Conservation (phyloP, 1,284 basidiomycete species). For the Sporisorium iseilematis-ciliati region DNA sequence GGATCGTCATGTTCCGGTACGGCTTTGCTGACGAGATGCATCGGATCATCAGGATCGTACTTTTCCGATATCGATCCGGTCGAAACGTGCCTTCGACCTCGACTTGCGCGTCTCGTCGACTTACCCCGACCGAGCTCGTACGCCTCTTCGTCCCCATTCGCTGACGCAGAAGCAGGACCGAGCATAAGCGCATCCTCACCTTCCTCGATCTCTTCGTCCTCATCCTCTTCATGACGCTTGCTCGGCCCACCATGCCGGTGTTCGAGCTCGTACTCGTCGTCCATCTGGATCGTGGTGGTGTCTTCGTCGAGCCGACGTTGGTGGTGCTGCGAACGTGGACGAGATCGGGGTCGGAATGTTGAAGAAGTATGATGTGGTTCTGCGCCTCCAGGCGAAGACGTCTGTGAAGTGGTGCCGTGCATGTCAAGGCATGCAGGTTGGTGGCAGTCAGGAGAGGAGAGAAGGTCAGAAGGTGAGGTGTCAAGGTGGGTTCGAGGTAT, state of each 20-base stretch:
- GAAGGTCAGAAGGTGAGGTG: not conserved
- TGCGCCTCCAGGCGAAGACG: constrained; percentile 46
- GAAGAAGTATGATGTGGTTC: constrained; percentile 20
- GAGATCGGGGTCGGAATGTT: constrained; percentile 25
- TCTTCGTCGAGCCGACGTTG: constrained; percentile 34
- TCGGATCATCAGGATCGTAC: constrained; percentile 61
- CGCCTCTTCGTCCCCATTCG: constrained; percentile 23
- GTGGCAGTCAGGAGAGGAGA: not conserved
- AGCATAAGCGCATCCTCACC: constrained; percentile 55
- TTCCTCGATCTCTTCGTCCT: constrained; percentile 32
- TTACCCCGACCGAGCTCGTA: constrained; percentile 32
- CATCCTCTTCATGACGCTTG: constrained; percentile 18
- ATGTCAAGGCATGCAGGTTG: constrained; percentile 24
- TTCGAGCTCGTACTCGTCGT: constrained; percentile 35
- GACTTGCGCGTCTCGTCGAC: constrained; percentile 15
- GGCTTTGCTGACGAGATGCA: constrained; percentile 67
- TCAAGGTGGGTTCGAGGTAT: constrained; percentile 2
- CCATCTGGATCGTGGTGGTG: constrained; percentile 41
- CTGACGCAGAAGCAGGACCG: constrained; percentile 35
- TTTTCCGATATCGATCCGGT: constrained; percentile 43
- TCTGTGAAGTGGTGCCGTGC: constrained; percentile 30
- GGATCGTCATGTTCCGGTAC: constrained; percentile 74
- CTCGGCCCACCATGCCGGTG: constrained; percentile 1
- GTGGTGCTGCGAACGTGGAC: constrained; percentile 16
- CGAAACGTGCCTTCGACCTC: constrained; percentile 30